These are phyloP conservation scores for Bjerkandera adusta DNA, from an alignment of 1,284 basidiomycete genomes.

Conservation along the genomic window DNA sequence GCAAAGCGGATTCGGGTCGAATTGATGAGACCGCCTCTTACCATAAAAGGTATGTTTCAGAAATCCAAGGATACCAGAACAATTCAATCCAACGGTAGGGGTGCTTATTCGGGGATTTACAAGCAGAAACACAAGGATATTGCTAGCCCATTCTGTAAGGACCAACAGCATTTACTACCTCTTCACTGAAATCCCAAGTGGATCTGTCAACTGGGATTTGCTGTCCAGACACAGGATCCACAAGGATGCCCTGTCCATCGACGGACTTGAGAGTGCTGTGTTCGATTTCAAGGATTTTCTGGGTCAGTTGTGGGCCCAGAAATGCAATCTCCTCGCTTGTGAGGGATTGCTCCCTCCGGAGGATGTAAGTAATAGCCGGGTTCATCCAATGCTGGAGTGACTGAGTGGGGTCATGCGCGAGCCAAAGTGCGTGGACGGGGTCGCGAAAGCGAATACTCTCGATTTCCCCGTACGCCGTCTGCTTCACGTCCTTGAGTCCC, in stretches of 20 bases:
- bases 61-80: not conserved
- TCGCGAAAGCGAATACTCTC: not conserved
- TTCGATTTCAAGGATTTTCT: not conserved
- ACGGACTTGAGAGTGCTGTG: not conserved
- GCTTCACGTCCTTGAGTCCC: slow-evolving; percentile 1
- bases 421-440: not conserved
- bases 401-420: not conserved
- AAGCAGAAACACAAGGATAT: not conserved
- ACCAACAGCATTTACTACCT: not conserved
- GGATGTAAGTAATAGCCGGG: not conserved
- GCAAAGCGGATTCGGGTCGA: not conserved
- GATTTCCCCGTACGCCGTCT: not conserved
- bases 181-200: not conserved
- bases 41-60: not conserved
- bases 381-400: not conserved
- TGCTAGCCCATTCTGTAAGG: not conserved
- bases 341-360: not conserved
- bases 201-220: not conserved
- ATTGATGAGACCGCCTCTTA: not conserved
- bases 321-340: not conserved
- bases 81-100: not conserved
- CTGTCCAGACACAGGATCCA: not conserved
- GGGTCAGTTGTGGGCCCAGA: not conserved
- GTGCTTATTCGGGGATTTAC: not conserved
- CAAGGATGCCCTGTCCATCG: not conserved